Evolutionary conservation across 192 early-diverging fungal species (phyloP), one percentile per base, ranked within the genome.

Genomic region (Coemansia sp.): DNA sequence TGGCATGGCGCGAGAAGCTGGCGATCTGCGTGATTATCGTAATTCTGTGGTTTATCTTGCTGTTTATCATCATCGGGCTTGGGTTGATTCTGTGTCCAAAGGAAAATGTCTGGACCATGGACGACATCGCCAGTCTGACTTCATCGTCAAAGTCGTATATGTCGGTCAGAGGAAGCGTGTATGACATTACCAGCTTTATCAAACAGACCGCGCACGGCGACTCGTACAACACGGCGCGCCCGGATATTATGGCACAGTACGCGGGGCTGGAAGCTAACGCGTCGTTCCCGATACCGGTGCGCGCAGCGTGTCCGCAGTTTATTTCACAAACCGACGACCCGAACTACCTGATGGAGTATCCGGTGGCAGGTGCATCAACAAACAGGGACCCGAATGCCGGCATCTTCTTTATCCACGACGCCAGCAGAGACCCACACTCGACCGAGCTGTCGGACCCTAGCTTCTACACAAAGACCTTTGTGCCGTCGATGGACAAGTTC

Each of bases 1-100:
- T 96, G 94, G 96, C 96, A 18, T 98, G 94, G 94, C 84, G 96
- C 47, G 96, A 98, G 78, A 98, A 98, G 77, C 83, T 93, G 6
- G 87, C 90, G 1, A 85, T 98, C 32, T 95, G 92, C 81, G 78
- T 92, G 37, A 76, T 97, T 70, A 96, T 98, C 64, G 89, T 92
- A 53, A 80, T 95, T 19, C 79, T 94, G 69, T 95, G 93, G 52
- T 87, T 75, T 4, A 59, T 86, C 10, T 86, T 95, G 16, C 85
- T 96, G 37, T 98, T 98, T 71, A 87, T 94, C 66, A 94, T 98
- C 68, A 87, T 94, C 47, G 93, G 90, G 0, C 84, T 92, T 43
- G 91, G 92, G 43, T 71, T 84, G 41, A 72, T 92, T 45, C 75
- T 93, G 59, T 94, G 91, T 77, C 92, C 91, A 10, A 75, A 82